Base-by-base conservation (phyloP, 805 yeast species). In the Saccharomycopsis guyanensis region DNA sequence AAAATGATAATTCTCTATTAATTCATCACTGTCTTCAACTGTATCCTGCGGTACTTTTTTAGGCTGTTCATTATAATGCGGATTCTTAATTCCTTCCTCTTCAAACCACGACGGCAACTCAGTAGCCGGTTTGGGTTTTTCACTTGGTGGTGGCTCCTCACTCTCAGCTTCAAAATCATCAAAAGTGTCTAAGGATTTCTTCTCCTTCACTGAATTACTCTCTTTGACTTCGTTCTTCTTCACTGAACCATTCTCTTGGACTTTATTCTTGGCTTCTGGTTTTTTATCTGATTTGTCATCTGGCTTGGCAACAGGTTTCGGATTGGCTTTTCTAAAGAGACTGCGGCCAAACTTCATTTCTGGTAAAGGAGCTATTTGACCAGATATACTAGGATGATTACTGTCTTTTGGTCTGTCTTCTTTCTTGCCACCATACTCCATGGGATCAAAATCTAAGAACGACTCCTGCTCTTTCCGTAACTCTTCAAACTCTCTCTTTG, bases 401-500 rank as follows among this genome's bases (percentile, higher is more conserved):
- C 18, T 33, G 19, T 33, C 20, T 12, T 18, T 33, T 7, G 20
- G 20, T 7, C 37, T 8, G 8, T 18, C 37, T 18, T 33, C 20
- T 12, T 8, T 8, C 37, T 33, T 33, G 8, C 10, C 10, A 15
- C 20, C 37, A 15, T 6, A 33, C 37, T 15, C 10, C 20, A 18
- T 15, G 19, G 20, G 37, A 5, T 18, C 37, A 15, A 33, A 33
- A 15, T 33, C 20, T 10, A 33, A 12, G 19, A 33, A 33, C 37
- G 20, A 8, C 37, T 33, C 37, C 20, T 33, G 37, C 37, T 33
- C 37, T 15, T 33, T 33, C 10, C 37, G 20, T 15, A 18, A 33
- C 20, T 8, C 37, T 15, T 33, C 57, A 22, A 61, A 55, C 32
- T 76, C 80, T 44, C 59, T 54, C 47, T 71, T 70, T 2, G 77